Evolutionary conservation across 495 filamentous ascomycete genomes (phyloP), one percentile per base, ranked within the genome.

Genomic region (Aspergillus asperescens): DNA sequence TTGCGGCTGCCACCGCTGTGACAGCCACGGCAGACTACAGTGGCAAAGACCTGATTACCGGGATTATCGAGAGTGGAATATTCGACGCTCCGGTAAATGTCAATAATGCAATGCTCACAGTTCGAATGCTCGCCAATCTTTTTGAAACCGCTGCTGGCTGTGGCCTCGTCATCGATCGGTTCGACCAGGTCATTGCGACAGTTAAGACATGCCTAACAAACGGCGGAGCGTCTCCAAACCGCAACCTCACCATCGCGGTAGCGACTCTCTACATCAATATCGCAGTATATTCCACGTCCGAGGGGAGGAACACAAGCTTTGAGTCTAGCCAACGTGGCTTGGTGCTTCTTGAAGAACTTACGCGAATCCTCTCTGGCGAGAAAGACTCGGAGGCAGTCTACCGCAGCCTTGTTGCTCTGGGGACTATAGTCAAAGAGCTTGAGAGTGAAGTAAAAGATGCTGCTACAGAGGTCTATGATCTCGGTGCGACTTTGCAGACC

Each of bases 181-280:
- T 88, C 45, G 81, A 85, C 51, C 67, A 71, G 37, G 74, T 84
- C 25, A 60, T 81, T 9, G 67, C 72, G 10, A 65, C 81, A 22
- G 73, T 79, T 4, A 77, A 75, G 32, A 66, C 72, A 1, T 60
- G 69, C 2, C 58, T 75, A 22, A 64, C 77, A 1, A 76, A 61
- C 32, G 63, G 77, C 29, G 68, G 58, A 44, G 49, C 51, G 4
- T 75, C 80, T 1, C 74, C 74, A n/a, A 93, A 94, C 57, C 82
- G 84, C 31, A 96, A 94, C 60, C 70, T 94, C 7, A 78, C 84
- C 40, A 83, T 95, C 48, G 94, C 93, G 0, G 66, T 90, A 18
- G 82, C 87, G 9, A 94, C 94, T 7, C 74, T 89, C 0, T 85
- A 85, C 58, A 85, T 97, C 62, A 97, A 99, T 70, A 90, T 86